These are phyloP conservation scores for Neonothopanus nambi DNA, from an alignment of 1,284 basidiomycete genomes.

Conservation along the genomic window DNA sequence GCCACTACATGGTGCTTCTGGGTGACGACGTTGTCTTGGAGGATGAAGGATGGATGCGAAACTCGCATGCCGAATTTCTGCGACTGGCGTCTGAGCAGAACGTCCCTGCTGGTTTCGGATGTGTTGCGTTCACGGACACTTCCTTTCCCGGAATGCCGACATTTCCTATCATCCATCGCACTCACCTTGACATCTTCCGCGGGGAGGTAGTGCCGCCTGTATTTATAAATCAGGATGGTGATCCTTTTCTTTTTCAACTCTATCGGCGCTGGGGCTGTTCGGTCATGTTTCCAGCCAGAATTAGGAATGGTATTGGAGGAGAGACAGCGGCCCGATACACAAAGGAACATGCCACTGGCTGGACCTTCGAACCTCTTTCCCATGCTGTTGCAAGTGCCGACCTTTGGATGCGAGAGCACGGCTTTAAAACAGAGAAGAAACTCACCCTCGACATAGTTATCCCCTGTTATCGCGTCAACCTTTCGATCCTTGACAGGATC, in stretches of 20 bases:
- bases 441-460: constrained; percentile 56
- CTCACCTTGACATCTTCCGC: constrained; percentile 55
- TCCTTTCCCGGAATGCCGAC: constrained; percentile 63
- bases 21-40: constrained; percentile 54
- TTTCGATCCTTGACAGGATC: constrained; percentile 43
- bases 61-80: constrained; percentile 39
- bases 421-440: constrained; percentile 30
- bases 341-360: constrained; percentile 43
- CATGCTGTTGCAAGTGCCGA: constrained; percentile 38
- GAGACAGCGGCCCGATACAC: constrained; percentile 45
- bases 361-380: constrained; percentile 51
- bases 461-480: constrained; percentile 56
- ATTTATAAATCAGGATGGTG: constrained; percentile 62
- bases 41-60: constrained; percentile 54
- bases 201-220: constrained; percentile 50
- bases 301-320: constrained; percentile 50
- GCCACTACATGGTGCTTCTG: constrained; percentile 55
- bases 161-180: constrained; percentile 55
- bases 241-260: constrained; percentile 58
- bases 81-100: constrained; percentile 29
- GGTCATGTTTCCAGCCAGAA: constrained; percentile 40
- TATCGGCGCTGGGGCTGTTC: constrained; percentile 59
- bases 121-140: constrained; percentile 56
- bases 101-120: constrained; percentile 51
- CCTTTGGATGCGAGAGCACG: constrained; percentile 36